Conservation (phyloP, 805 yeast genomes). For the Lipomyces japonicus region DNA sequence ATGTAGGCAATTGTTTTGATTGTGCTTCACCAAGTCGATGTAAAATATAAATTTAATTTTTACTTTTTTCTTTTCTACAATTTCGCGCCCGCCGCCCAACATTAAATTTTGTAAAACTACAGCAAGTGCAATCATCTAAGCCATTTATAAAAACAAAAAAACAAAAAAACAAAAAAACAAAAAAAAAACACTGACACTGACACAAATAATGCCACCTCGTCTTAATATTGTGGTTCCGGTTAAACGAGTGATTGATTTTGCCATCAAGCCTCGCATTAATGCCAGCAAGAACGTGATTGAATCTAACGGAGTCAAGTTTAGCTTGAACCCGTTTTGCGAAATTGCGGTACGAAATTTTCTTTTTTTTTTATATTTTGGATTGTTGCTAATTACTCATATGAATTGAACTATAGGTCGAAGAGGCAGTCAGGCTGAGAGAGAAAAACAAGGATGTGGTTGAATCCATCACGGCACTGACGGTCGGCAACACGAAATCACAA, state of each 20-base stretch:
- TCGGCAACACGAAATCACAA: conserved; percentile 82
- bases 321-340: conserved; percentile 96
- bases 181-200: no score
- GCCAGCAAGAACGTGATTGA: conserved; percentile 80
- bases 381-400: background rate
- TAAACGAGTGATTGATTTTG: conserved; percentile 90
- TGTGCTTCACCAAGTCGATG: background rate
- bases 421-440: conserved; percentile 76
- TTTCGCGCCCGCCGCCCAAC: no score
- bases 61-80: no score
- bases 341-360: conserved; percentile 56
- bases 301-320: conserved; percentile 83
- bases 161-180: no score
- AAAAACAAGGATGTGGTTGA: conserved; percentile 63
- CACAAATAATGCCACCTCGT: no score
- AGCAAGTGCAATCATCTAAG: no score
- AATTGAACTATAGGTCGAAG: conserved; percentile 53
- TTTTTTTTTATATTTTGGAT: background rate
- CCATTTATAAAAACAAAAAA: no score
- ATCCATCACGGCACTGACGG: conserved; percentile 81
- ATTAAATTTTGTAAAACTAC: no score
- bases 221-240: conserved; percentile 79
- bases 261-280: conserved; percentile 88
- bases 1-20: background rate
- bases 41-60: background rate